A percentile compares a stretch with the other conserved stretches of the same genome.
These are phyloP conservation scores for Chimonanthus salicifolius DNA, from an alignment of 164 flowering plant species.

Conservation along the genomic window DNA sequence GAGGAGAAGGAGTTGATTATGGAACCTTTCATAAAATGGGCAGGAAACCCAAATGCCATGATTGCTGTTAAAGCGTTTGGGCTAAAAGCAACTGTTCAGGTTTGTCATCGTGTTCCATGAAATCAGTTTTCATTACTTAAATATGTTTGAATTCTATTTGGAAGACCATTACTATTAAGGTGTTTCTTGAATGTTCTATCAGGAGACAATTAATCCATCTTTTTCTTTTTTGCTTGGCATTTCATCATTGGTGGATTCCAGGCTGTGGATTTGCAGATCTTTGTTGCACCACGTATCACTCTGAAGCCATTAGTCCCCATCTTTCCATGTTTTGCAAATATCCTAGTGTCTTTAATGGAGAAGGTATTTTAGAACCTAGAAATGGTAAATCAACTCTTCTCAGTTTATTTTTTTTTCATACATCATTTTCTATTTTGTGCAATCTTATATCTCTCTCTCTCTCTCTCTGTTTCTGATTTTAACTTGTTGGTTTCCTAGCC, in stretches of 20 bases:
- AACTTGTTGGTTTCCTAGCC: constrained; percentile 49
- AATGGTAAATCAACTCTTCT: background rate
- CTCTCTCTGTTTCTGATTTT: background rate
- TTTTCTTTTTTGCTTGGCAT: background rate
- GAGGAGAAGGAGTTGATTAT: constrained; percentile 95
- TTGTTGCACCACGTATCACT: constrained; percentile 86
- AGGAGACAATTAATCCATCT: background rate
- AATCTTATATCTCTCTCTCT: background rate
- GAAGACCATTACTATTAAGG: background rate
- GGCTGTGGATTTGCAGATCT: constrained; percentile 95
- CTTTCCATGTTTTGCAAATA: constrained; percentile 92
- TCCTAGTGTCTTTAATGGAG: constrained; percentile 85
- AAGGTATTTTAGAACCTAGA: constrained; percentile 43
- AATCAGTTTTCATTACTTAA: background rate
- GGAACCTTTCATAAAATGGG: constrained; percentile 92
- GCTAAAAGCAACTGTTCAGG: constrained; percentile 55
- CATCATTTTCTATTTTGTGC: background rate
- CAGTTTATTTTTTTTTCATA: background rate
- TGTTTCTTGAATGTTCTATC: background rate
- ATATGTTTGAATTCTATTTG: background rate
- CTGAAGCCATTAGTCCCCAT: constrained; percentile 90
- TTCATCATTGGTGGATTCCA: constrained; percentile 19
- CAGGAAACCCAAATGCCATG: constrained; percentile 83
- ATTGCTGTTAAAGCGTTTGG: constrained; percentile 89
- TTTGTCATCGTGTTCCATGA: constrained; percentile 1